Conservation (phyloP, 768 basidiomycete genomes). For the Panellus pusillus region DNA sequence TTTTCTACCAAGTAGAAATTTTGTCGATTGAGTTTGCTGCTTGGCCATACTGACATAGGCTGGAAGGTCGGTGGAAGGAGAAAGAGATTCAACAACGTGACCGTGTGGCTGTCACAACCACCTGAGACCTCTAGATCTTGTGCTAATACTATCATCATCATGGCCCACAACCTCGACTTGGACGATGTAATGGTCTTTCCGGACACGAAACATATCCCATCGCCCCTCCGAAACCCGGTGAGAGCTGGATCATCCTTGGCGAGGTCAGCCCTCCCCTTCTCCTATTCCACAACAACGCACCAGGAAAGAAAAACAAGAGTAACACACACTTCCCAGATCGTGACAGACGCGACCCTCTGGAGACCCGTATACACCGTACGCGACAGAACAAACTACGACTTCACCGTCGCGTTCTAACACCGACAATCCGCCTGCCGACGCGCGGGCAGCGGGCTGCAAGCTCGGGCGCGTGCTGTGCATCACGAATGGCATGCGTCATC, state of each 20-base stretch:
- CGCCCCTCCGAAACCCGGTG: constrained; percentile 19
- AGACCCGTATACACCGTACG: constrained; percentile 19
- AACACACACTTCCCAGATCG: constrained; percentile 12
- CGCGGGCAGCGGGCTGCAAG: constrained; percentile 11
- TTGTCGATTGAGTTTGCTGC: too few relatives aligned
- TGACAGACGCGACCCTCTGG: constrained; percentile 8
- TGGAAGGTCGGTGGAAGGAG: too few relatives aligned
- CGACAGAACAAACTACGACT: constrained; percentile 18
- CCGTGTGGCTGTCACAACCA: too few relatives aligned
- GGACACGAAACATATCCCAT: constrained; percentile 23
- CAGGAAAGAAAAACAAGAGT: neutral
- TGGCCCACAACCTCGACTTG: constrained; percentile 22
- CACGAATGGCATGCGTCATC: constrained; percentile 18
- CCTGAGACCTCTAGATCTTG: too few relatives aligned
- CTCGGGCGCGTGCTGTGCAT: constrained; percentile 24
- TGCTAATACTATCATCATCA: too few relatives aligned
- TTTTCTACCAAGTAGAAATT: too few relatives aligned
- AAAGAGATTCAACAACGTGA: too few relatives aligned
- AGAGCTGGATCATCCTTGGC: constrained; percentile 26
- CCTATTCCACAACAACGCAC: too few relatives aligned
- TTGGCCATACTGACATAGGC: too few relatives aligned
- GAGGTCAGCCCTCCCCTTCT: constrained; percentile 15
- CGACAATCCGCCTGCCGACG: constrained; percentile 21
- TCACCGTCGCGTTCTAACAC: constrained; percentile 25
- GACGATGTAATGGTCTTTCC: constrained; percentile 27